Evolutionary conservation across 352 stramenopile genomes (phyloP).

Genomic region (Globisporangium solare): DNA sequence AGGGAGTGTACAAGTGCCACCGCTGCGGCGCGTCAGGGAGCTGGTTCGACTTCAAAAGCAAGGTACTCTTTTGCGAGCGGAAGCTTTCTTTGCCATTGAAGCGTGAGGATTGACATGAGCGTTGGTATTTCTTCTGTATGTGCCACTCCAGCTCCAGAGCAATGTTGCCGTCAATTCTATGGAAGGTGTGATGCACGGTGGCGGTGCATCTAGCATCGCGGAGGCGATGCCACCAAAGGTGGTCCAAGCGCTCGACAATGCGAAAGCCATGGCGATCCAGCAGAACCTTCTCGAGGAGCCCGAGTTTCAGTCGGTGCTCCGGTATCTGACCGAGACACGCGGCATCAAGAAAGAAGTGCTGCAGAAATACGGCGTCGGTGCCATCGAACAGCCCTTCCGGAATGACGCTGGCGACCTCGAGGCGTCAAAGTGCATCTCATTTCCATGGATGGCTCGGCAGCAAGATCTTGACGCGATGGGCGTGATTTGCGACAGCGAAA

Average conservation of each 20-base stretch:
- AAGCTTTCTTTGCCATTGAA: background rate
- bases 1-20: conserved; percentile 89
- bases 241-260: conserved; percentile 77
- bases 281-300: conserved; percentile 70
- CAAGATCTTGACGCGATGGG: conserved; percentile 85
- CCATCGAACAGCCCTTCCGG: conserved; percentile 85
- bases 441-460: conserved; percentile 93
- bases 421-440: conserved; percentile 88
- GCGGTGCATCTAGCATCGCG: conserved; percentile 8
- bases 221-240: conserved; percentile 43
- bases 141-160: conserved; percentile 31
- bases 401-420: conserved; percentile 49
- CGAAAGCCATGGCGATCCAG: conserved; percentile 81
- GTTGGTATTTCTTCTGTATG: background rate
- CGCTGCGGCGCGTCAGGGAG: conserved; percentile 79
- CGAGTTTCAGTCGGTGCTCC: conserved; percentile 53
- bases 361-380: conserved; percentile 87
- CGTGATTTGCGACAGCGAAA: conserved; percentile 42
- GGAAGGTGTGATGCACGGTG: conserved; percentile 29
- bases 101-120: background rate
- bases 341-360: conserved; percentile 69
- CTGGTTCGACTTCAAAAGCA: conserved; percentile 90
- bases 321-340: conserved; percentile 69
- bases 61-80: conserved; percentile 16
- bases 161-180: conserved; percentile 47